Conservation (phyloP, 106 monocot genomes). For the Allium cepa region DNA sequence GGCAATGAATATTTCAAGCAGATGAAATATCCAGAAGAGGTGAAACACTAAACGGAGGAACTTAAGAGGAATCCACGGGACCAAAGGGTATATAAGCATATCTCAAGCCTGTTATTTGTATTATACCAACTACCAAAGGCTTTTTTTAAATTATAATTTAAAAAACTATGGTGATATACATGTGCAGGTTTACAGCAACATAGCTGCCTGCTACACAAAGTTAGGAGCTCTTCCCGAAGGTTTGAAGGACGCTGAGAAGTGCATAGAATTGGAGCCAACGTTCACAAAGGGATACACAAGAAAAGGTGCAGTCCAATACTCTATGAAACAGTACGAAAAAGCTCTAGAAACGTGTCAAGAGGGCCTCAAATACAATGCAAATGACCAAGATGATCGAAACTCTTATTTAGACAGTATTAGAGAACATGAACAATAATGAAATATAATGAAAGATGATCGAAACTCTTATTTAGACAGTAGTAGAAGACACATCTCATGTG, state of each 20-base stretch:
- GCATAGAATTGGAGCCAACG: conserved; percentile 90
- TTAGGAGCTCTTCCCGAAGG: conserved; percentile 86
- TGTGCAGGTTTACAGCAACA: conserved; percentile 95
- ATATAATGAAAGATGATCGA: no score
- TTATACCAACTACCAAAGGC: neutral
- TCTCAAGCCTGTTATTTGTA: neutral
- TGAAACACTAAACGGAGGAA: conserved; percentile 89
- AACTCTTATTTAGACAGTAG: no score
- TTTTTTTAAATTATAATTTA: neutral
- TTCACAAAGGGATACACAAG: conserved; percentile 85
- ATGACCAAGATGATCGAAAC: no score
- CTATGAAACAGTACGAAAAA: conserved; percentile 92
- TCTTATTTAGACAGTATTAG: no score
- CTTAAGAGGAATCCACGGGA: conserved; percentile 84
- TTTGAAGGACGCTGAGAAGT: conserved; percentile 91
- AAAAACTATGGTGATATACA: conserved; percentile 6
- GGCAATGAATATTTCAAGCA: conserved; percentile 93
- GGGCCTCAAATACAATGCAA: conserved; percentile 74
- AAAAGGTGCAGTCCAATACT: conserved; percentile 85
- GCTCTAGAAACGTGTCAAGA: conserved; percentile 89
- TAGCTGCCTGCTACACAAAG: conserved; percentile 95
- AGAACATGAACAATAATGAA: neutral
- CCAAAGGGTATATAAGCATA: conserved; percentile 17
- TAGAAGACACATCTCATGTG: neutral
- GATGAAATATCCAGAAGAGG: conserved; percentile 73